Percentiles rank a stretch among this genome's conserved stretches.
Conservation (phyloP, 371 early-diverging fungal genomes). For the Thermomucor indicae-seudaticae region DNA sequence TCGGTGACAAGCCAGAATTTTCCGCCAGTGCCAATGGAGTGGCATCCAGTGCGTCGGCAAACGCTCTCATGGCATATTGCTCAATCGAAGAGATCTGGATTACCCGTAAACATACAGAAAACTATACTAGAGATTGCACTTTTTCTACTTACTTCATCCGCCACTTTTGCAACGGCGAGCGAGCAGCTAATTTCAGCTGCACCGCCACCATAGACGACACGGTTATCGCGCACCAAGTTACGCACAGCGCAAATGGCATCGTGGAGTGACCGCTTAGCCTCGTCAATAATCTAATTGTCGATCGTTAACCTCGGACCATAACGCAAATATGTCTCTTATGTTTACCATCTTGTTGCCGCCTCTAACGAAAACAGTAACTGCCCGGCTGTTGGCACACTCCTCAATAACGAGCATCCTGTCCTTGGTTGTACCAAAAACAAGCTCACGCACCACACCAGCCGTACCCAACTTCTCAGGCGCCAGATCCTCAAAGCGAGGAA, state of each 20-base stretch:
- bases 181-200: conserved; percentile 97
- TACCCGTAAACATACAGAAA: background rate
- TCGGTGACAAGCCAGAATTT: conserved; percentile 97
- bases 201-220: conserved; percentile 99
- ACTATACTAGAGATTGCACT: background rate
- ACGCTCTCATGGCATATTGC: conserved; percentile 98
- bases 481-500: conserved; percentile 99
- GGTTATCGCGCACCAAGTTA: conserved; percentile 95
- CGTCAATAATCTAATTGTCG: conserved; percentile 91
- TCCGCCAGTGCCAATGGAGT: conserved; percentile 97
- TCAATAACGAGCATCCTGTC: conserved; percentile 99
- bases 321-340: background rate
- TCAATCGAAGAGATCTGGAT: conserved; percentile 79
- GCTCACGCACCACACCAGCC: conserved; percentile 93
- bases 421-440: conserved; percentile 97
- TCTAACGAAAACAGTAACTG: conserved; percentile 98
- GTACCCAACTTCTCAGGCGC: conserved; percentile 87
- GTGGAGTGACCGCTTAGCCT: conserved; percentile 98
- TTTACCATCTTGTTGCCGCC: conserved; percentile 98
- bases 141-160: conserved; percentile 64
- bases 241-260: conserved; percentile 99
- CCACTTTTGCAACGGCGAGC: conserved; percentile 88
- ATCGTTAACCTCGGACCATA: background rate
- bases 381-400: conserved; percentile 96
- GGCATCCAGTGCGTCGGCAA: conserved; percentile 95